Percentiles rank a stretch among this genome's conserved stretches.
Evolutionary conservation across 345 rosid genomes (phyloP).

Genomic region (Brassica juncea): DNA sequence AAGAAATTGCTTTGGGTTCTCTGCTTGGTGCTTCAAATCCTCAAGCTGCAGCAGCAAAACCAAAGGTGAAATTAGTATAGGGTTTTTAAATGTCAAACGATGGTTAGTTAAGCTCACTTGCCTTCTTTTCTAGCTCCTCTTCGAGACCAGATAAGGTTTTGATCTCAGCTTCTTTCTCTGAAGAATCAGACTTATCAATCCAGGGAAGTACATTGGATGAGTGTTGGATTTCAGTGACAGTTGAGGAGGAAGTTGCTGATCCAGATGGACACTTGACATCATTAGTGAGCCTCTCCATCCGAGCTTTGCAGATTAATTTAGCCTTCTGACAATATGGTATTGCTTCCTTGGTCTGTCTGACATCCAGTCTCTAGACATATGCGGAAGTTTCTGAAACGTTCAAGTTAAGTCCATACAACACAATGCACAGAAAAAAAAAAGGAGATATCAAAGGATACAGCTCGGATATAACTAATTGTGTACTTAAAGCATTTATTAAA

Average conservation of each 20-base stretch:
- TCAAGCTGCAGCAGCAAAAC: constrained; percentile 61
- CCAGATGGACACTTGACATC: constrained; percentile 58
- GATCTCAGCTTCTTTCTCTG: constrained; percentile 80
- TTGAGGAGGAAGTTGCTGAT: constrained; percentile 50
- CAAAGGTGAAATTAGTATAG: constrained; percentile 1
- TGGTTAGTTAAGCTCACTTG: constrained; percentile 23
- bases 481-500: no score
- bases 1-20: constrained; percentile 69
- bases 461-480: constrained; percentile 43
- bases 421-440: not conserved
- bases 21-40: constrained; percentile 72
- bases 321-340: constrained; percentile 80
- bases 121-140: constrained; percentile 92
- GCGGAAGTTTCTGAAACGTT: constrained; percentile 69
- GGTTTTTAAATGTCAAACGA: not conserved
- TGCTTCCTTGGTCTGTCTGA: constrained; percentile 65
- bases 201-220: constrained; percentile 50
- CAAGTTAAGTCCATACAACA: constrained; percentile 48
- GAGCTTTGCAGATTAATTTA: constrained; percentile 66
- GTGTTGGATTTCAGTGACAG: constrained; percentile 56
- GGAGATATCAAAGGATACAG: constrained; percentile 63
- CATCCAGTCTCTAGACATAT: constrained; percentile 85
- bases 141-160: constrained; percentile 61
- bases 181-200: constrained; percentile 32
- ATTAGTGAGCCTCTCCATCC: constrained; percentile 56